phyloP scores from a whole-genome alignment of 2,329 filamentous ascomycete genomes.

The Rhinocladiella mackenziei region DNA sequence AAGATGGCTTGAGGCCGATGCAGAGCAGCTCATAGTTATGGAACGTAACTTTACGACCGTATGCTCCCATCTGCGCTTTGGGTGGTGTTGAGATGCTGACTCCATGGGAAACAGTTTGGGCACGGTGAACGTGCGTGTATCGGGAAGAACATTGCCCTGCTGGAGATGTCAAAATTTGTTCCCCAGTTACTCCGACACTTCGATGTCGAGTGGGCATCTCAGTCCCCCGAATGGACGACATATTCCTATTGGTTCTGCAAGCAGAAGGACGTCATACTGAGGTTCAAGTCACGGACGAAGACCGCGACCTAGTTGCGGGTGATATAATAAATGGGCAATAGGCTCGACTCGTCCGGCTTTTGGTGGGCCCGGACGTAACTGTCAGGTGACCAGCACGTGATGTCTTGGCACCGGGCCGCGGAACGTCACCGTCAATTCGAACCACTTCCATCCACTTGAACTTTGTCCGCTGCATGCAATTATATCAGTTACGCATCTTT shows the following conservation, averaged over 20 bases:
- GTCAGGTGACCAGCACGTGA: no score
- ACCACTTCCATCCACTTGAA: no score
- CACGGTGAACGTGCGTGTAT: constrained; percentile 46
- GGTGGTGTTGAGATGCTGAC: neutral
- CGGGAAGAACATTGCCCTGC: constrained; percentile 26
- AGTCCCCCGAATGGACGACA: neutral
- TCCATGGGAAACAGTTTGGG: constrained; percentile 42
- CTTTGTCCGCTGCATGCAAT: no score
- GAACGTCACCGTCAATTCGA: no score
- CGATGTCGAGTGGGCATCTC: constrained; percentile 4
- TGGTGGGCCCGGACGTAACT: no score
- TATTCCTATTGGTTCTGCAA: neutral
- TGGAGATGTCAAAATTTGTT: constrained; percentile 29
- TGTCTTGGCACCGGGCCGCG: no score
- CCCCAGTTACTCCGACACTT: constrained; percentile 19
- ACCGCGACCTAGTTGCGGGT: no score
- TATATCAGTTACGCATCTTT: no score
- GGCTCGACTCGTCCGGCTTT: no score
- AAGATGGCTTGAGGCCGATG: constrained; percentile 52
- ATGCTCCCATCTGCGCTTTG: neutral
- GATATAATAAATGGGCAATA: no score
- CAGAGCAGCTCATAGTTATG: constrained; percentile 45
- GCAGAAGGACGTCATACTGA: neutral
- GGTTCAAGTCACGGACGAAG: neutral
- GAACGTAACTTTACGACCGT: constrained; percentile 36